These are phyloP conservation scores for Pichia nakasei DNA, from an alignment of 805 yeast species.

Conservation along the genomic window DNA sequence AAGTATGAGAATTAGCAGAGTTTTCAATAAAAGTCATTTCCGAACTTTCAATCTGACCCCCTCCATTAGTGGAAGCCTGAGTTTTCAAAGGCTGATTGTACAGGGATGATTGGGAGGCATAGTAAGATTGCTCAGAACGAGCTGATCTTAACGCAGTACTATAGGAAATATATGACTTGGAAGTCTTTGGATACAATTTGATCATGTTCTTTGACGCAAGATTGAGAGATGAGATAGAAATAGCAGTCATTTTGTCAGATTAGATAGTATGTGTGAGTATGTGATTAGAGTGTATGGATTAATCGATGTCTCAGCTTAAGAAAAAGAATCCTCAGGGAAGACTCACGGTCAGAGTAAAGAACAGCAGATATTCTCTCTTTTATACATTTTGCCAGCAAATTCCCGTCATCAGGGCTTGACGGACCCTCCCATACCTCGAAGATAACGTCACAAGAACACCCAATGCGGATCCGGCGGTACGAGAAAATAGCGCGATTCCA, in stretches of 20 bases:
- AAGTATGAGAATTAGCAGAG: constrained; percentile 7
- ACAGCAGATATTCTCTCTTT: no score
- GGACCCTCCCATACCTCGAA: no score
- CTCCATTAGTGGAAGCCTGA: constrained; percentile 24
- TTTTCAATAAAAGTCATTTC: constrained; percentile 22
- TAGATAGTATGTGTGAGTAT: not conserved
- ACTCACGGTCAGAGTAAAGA: no score
- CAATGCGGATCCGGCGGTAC: no score
- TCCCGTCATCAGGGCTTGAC: no score
- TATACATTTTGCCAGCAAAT: no score
- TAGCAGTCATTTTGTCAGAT: constrained; percentile 17
- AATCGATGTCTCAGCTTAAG: no score
- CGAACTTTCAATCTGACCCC: constrained; percentile 23
- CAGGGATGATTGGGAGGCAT: constrained; percentile 13
- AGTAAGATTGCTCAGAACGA: constrained; percentile 18
- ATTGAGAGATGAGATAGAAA: constrained; percentile 21
- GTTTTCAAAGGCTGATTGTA: constrained; percentile 12
- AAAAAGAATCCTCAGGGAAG: no score
- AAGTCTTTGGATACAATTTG: constrained; percentile 5
- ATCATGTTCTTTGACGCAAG: constrained; percentile 22
- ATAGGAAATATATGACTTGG: constrained; percentile 21
- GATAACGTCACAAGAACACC: no score
- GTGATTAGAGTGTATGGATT: no score
- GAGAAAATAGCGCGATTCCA: no score
- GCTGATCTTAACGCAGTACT: constrained; percentile 14